These are phyloP conservation scores for Castanea sativa DNA, from an alignment of 306 rosid species.

Conservation along the genomic window DNA sequence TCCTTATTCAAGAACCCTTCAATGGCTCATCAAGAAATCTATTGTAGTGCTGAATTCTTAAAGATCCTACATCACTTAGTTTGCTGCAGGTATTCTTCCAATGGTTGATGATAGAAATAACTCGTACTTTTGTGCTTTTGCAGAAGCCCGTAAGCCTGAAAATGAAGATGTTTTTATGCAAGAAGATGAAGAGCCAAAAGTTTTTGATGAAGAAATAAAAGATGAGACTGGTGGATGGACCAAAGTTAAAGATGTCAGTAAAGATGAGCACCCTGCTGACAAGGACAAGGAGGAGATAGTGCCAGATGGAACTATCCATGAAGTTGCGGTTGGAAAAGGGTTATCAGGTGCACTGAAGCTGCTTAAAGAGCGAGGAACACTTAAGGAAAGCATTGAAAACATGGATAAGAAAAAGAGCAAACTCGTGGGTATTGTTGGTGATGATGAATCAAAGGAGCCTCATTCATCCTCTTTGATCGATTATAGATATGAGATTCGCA, in stretches of 20 bases:
- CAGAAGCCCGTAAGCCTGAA: slow-evolving; percentile 84
- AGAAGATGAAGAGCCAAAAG: slow-evolving; percentile 62
- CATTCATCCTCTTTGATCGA: slow-evolving; percentile 45
- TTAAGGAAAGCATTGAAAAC: slow-evolving; percentile 85
- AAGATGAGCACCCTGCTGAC: slow-evolving; percentile 43
- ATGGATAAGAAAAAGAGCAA: slow-evolving; percentile 98
- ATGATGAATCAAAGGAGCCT: slow-evolving; percentile 58
- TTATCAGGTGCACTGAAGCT: slow-evolving; percentile 77
- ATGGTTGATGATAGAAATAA: background rate
- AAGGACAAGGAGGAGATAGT: slow-evolving; percentile 59
- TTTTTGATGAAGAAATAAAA: slow-evolving; percentile 45
- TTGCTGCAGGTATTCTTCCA: background rate
- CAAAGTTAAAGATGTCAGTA: slow-evolving; percentile 61
- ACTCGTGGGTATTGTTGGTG: slow-evolving; percentile 75
- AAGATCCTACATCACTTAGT: too few species aligned
- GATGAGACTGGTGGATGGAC: slow-evolving; percentile 80
- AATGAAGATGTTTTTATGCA: slow-evolving; percentile 83
- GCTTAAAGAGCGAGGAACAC: slow-evolving; percentile 88
- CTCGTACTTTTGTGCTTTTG: slow-evolving; percentile 24
- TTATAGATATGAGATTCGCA: slow-evolving; percentile 72
- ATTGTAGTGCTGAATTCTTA: too few species aligned
- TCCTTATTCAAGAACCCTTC: too few species aligned
- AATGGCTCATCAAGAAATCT: too few species aligned
- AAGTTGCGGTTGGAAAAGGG: slow-evolving; percentile 86
- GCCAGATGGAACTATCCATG: slow-evolving; percentile 90